These are phyloP conservation scores for Chlamydomonas eustigma DNA, from an alignment of 139 green algal species.

Conservation along the genomic window DNA sequence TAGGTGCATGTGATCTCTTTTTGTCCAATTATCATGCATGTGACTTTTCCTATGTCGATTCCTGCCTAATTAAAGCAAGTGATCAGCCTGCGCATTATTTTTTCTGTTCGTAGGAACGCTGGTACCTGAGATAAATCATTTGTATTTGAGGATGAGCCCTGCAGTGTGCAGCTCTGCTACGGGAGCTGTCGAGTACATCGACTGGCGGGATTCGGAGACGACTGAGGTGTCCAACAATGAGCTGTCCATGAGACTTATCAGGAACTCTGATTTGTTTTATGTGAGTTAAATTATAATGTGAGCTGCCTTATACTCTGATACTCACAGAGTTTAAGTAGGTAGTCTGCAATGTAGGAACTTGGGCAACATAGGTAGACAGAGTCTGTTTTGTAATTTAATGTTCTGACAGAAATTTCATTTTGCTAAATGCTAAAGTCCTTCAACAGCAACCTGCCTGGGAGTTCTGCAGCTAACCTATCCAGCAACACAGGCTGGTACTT, in stretches of 20 bases:
- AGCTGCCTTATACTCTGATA: too few species aligned
- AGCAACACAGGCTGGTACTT: slow-evolving; percentile 19
- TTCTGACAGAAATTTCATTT: background rate
- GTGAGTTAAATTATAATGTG: too few species aligned
- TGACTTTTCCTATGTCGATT: too few species aligned
- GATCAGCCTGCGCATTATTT: background rate
- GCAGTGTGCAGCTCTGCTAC: slow-evolving; percentile 18
- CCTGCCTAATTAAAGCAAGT: too few species aligned
- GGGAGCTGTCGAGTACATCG: slow-evolving; percentile 35
- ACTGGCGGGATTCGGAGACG: slow-evolving; percentile 26
- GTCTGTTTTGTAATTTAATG: too few species aligned
- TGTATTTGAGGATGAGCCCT: slow-evolving; percentile 20
- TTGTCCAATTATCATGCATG: too few species aligned
- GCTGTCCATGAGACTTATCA: too few species aligned
- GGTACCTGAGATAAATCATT: slow-evolving; percentile 21
- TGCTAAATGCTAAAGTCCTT: background rate
- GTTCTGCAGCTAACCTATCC: background rate
- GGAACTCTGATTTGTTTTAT: too few species aligned
- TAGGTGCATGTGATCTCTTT: too few species aligned
- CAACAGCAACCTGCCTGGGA: background rate
- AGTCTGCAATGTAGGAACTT: too few species aligned
- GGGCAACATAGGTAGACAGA: too few species aligned
- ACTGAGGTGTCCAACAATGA: background rate
- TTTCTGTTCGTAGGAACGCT: slow-evolving; percentile 10
- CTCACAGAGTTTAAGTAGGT: too few species aligned